These are phyloP conservation scores for Solanum lycopersicoides DNA, from an alignment of 257 asterid genomes.

Conservation along the genomic window DNA sequence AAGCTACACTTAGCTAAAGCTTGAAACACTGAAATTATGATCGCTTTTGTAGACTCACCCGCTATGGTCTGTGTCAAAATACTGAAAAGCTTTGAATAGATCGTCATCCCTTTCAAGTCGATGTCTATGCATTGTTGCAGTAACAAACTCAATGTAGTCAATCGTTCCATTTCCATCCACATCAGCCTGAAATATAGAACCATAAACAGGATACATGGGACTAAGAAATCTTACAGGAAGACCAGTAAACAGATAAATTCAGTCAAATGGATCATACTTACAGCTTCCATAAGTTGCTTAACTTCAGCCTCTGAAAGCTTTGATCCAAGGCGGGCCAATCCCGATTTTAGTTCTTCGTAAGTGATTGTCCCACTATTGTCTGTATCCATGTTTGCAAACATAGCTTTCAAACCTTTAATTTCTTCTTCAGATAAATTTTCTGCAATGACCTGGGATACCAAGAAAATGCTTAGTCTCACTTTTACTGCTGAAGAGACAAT, in stretches of 20 bases:
- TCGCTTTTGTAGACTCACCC: background rate
- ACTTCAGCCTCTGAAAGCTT: conserved; percentile 58
- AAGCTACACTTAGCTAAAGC: background rate
- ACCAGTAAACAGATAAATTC: background rate
- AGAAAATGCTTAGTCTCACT: background rate
- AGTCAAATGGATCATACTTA: conserved; percentile 12
- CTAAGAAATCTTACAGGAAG: background rate
- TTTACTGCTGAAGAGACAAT: background rate
- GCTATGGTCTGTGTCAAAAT: conserved; percentile 2
- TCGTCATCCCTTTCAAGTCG: conserved; percentile 6
- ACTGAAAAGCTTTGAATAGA: conserved; percentile 7
- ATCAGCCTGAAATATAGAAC: conserved; percentile 3
- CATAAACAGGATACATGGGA: background rate
- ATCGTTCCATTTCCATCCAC: conserved; percentile 10
- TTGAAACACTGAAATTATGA: background rate
- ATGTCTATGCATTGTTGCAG: conserved; percentile 13
- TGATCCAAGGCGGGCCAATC: conserved; percentile 59
- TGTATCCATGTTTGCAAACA: conserved; percentile 54
- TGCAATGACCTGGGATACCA: conserved; percentile 45
- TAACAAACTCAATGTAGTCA: conserved; percentile 5
- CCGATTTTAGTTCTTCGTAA: conserved; percentile 54
- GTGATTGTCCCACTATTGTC: conserved; percentile 63
- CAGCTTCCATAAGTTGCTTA: conserved; percentile 72
- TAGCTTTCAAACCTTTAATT: conserved; percentile 60
- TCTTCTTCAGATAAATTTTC: conserved; percentile 59